Conservation (phyloP, 306 rosid species). For the Citrullus colocynthis region DNA sequence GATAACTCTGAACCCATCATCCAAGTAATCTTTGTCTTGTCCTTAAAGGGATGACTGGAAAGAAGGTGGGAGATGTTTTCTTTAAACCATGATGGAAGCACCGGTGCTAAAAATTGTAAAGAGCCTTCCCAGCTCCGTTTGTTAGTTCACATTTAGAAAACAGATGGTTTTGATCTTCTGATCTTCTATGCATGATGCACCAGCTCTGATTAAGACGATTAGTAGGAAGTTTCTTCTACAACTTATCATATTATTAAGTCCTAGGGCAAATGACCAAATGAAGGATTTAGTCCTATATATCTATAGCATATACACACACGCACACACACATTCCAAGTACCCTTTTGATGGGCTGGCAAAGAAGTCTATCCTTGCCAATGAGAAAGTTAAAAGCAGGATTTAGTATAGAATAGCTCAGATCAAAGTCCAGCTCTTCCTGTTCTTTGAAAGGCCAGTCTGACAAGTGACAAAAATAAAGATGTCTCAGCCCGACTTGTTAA, state of each 20-base stretch:
- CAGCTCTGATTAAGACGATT: background rate
- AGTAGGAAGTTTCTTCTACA: background rate
- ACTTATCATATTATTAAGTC: background rate
- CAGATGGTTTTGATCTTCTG: background rate
- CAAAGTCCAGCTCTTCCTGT: background rate
- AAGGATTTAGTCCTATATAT: background rate
- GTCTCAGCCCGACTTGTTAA: background rate
- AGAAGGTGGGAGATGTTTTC: background rate
- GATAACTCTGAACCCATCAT: background rate
- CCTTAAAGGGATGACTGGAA: background rate
- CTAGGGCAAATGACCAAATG: background rate
- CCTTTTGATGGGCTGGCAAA: background rate
- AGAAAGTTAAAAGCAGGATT: background rate
- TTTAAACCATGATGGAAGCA: background rate
- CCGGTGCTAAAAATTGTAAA: background rate
- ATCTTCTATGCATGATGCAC: background rate
- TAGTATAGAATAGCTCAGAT: background rate
- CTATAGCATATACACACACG: background rate
- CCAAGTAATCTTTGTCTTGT: background rate
- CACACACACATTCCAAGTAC: background rate
- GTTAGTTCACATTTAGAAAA: background rate
- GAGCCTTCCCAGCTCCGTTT: background rate
- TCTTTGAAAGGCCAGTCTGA: background rate
- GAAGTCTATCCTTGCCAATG: background rate
- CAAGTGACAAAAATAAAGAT: background rate